Conservation (phyloP, 148 eudicot genomes). For the Nepenthes gracilis region DNA sequence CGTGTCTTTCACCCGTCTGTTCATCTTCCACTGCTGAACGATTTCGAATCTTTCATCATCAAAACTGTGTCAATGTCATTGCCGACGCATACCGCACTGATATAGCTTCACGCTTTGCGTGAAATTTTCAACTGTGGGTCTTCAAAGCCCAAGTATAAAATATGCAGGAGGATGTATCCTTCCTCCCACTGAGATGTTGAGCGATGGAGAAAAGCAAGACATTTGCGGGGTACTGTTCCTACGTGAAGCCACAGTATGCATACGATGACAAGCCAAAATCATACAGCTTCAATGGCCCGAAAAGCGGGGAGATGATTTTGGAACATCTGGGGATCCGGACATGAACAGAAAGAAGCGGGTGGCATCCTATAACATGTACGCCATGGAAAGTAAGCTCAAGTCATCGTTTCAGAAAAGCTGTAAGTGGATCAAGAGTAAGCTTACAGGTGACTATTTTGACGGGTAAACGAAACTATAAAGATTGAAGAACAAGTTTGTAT, state of each 20-base stretch:
- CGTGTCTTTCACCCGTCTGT: slow-evolving; percentile 17
- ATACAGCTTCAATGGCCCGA: slow-evolving; percentile 72
- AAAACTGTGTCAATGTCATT: too few species aligned
- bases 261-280: slow-evolving; percentile 52
- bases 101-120: too few species aligned
- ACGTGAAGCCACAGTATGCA: slow-evolving; percentile 44
- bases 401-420: slow-evolving; percentile 66
- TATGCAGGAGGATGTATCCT: background rate
- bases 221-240: slow-evolving; percentile 48
- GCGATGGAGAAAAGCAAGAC: slow-evolving; percentile 79
- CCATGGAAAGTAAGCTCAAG: slow-evolving; percentile 88
- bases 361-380: slow-evolving; percentile 71
- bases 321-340: slow-evolving; percentile 36
- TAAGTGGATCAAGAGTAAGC: slow-evolving; percentile 93
- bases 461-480: background rate
- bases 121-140: too few species aligned
- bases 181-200: background rate
- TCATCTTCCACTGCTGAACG: too few species aligned
- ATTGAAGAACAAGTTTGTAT: too few species aligned
- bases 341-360: slow-evolving; percentile 83
- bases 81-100: too few species aligned
- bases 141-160: too few species aligned
- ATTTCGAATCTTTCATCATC: too few species aligned
- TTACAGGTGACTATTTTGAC: slow-evolving; percentile 30
- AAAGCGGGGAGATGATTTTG: slow-evolving; percentile 27